Evolutionary conservation across 129 eudicot species (phyloP), one percentile per base, ranked within the genome.

Genomic region (Artemisia argyi): DNA sequence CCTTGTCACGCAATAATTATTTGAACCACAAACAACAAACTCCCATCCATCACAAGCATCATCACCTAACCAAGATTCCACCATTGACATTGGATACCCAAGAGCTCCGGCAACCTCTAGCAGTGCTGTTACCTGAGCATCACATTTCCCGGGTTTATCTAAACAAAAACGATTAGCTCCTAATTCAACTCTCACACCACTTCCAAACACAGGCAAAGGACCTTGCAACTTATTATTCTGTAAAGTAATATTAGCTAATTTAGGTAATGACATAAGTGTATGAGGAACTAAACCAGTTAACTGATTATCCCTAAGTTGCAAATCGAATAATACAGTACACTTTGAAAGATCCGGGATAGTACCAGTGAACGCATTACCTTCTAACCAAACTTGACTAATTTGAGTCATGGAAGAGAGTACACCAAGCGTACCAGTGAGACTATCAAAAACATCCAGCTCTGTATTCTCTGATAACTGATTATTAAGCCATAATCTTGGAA

Each of bases 331-430:
- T 26, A 0, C 30, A 26, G 3, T 26, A 26, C 30, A 26, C 3
- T 26, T 26, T 26, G 30, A 26, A 26, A 26, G 30, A 26, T 26
- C 30, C 30, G 30, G 30, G 30, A 84, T 74, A 1, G 74, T 24
- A 44, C 92, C 89, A 1, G 83, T 81, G 62, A 87, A 87, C 0
- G 69, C 51, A 74, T 87, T 84, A 6, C 16, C 79, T 2, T 76
- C 83, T 16, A 81, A 71, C 87, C 83, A 74, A 18, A 84, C 89
- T 60, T 82, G 86, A 4, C 24, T 8, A 5, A 84, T 22, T 66
- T 79, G 79, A 12, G 65, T 12, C 89, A 87, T 87, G 0, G 77
- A 71, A 1, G 81, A 47, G 22, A 84, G 15, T 1, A 79, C 87
- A 61, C 67, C 72, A 24, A 87, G 59, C 10, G 44, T 11, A 1